Percentiles rank a stretch among this genome's conserved stretches.
These are phyloP conservation scores for Zygosaccharomyces gambellarensis DNA, from an alignment of 805 yeast genomes.

Conservation along the genomic window DNA sequence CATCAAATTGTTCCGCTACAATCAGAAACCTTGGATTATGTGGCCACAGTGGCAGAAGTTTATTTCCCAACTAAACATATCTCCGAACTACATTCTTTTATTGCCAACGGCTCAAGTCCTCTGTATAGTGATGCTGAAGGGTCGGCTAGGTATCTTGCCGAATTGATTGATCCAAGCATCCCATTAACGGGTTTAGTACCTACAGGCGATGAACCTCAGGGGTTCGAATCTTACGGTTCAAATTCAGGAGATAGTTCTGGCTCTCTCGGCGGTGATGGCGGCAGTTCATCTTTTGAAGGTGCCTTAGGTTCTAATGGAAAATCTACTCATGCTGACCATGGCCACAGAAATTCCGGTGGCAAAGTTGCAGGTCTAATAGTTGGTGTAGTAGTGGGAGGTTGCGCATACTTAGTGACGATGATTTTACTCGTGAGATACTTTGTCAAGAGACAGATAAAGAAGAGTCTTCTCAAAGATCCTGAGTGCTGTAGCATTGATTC, in stretches of 20 bases:
- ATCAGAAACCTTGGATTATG: constrained; percentile 50
- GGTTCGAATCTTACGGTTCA: constrained; percentile 57
- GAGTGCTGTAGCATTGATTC: constrained; percentile 17
- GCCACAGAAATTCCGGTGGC: constrained; percentile 27
- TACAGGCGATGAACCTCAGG: constrained; percentile 65
- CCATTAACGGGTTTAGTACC: constrained; percentile 26
- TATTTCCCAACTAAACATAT: constrained; percentile 64
- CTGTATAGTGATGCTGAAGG: constrained; percentile 57
- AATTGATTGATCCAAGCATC: constrained; percentile 55
- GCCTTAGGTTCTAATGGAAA: constrained; percentile 20
- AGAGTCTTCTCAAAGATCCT: constrained; percentile 17
- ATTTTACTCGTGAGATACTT: constrained; percentile 49
- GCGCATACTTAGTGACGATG: constrained; percentile 57
- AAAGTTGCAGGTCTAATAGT: constrained; percentile 72
- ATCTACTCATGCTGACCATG: constrained; percentile 19
- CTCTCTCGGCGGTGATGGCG: constrained; percentile 7
- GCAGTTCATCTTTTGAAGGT: constrained; percentile 9
- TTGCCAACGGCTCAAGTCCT: constrained; percentile 53
- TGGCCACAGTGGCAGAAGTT: constrained; percentile 84
- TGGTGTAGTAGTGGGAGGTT: constrained; percentile 78
- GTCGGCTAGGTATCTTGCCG: constrained; percentile 53
- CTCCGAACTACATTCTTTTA: constrained; percentile 42
- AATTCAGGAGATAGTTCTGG: constrained; percentile 12
- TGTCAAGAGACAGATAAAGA: constrained; percentile 31
- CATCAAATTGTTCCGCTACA: constrained; percentile 71